These are phyloP conservation scores for Penicillium steckii DNA, from an alignment of 495 filamentous ascomycete species.

Conservation along the genomic window DNA sequence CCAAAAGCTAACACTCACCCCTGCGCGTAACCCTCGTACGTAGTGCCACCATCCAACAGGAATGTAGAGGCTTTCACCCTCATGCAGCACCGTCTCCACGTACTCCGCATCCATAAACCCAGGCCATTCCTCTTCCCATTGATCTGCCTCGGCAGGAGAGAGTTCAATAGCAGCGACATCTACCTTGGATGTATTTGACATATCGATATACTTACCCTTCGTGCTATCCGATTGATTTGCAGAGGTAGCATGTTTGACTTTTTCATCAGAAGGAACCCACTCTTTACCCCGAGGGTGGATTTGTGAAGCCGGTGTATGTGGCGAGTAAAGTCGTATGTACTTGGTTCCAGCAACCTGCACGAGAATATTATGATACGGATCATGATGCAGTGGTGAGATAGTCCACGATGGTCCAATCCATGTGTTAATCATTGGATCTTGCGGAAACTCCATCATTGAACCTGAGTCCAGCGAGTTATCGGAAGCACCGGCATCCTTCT, in stretches of 20 bases:
- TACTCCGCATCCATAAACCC: conserved; percentile 60
- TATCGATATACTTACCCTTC: conserved; percentile 60
- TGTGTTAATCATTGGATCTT: conserved; percentile 63
- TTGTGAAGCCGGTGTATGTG: conserved; percentile 51
- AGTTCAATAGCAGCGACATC: conserved; percentile 62
- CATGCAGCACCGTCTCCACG: conserved; percentile 74
- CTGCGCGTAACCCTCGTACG: conserved; percentile 79
- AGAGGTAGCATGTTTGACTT: conserved; percentile 5
- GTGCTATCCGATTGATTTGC: neutral
- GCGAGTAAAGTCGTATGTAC: conserved; percentile 84
- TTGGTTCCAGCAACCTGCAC: conserved; percentile 89
- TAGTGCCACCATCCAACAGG: conserved; percentile 99
- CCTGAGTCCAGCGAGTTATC: conserved; percentile 8
- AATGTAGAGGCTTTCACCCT: conserved; percentile 87
- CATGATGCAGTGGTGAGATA: conserved; percentile 89
- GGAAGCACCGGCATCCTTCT: neutral
- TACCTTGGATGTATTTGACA: conserved; percentile 83
- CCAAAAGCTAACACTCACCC: conserved; percentile 98
- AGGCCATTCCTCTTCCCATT: conserved; percentile 55
- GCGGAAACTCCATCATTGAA: conserved; percentile 17
- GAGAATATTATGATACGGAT: conserved; percentile 91
- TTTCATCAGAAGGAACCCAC: conserved; percentile 42
- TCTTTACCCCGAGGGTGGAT: conserved; percentile 69
- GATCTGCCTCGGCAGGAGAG: conserved; percentile 44
- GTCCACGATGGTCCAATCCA: conserved; percentile 91